These are phyloP conservation scores for Pleurotus tuoliensis DNA, from an alignment of 768 basidiomycete genomes.

Conservation along the genomic window DNA sequence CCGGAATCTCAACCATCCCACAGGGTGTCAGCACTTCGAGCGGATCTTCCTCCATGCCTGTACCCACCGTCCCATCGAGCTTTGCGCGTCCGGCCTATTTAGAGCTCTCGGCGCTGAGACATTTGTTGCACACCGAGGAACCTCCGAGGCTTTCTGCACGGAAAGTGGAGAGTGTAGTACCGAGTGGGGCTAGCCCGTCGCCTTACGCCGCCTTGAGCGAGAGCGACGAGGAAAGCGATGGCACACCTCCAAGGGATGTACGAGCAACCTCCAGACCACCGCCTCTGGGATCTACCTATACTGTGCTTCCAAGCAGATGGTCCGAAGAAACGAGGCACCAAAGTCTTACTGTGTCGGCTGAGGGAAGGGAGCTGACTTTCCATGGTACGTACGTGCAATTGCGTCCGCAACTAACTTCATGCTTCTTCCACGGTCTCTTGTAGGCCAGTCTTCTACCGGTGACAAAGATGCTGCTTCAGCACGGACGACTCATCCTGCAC, in stretches of 20 bases:
- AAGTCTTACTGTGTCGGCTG: constrained; percentile 56
- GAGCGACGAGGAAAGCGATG: constrained; percentile 64
- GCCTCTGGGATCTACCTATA: neutral
- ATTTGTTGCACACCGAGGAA: constrained; percentile 59
- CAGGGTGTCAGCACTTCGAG: constrained; percentile 9
- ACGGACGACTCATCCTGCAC: constrained; percentile 73
- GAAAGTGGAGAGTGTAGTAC: constrained; percentile 27
- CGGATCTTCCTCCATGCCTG: constrained; percentile 23
- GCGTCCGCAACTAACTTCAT: neutral
- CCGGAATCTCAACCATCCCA: neutral
- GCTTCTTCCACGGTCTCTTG: constrained; percentile 6
- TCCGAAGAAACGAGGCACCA: constrained; percentile 62
- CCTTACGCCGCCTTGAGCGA: constrained; percentile 30
- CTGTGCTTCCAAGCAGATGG: constrained; percentile 71
- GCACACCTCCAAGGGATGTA: constrained; percentile 44
- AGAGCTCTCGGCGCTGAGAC: constrained; percentile 69
- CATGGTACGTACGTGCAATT: constrained; percentile 41
- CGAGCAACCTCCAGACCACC: constrained; percentile 17
- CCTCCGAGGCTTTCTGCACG: constrained; percentile 34
- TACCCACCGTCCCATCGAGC: constrained; percentile 25
- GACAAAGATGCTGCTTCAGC: constrained; percentile 86
- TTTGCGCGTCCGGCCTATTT: constrained; percentile 74
- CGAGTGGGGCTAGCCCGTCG: neutral
- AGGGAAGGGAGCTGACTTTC: constrained; percentile 73
- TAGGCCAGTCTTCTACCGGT: constrained; percentile 50